A percentile compares a stretch with the other conserved stretches of the same genome.
Conservation (phyloP, 176 grass and related monocot species). For the Cenchrus americanus region DNA sequence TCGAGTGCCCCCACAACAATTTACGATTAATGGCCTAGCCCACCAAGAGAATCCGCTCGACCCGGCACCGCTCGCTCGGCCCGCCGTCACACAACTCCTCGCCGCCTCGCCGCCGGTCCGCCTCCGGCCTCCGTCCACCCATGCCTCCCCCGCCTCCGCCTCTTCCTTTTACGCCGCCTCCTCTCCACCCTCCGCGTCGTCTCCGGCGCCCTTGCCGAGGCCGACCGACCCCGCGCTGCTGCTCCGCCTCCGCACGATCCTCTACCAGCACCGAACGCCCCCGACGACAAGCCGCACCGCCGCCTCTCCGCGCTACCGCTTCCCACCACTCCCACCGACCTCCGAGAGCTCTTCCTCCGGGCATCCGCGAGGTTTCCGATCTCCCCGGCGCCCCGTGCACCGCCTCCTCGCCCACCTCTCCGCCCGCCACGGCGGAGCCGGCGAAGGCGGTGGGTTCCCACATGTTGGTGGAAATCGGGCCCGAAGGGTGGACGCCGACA, state of each 20-base stretch:
- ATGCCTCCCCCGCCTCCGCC: slow-evolving; percentile 29
- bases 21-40: too few species aligned
- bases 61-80: too few species aligned
- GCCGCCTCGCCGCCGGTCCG: neutral
- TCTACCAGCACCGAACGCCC: slow-evolving; percentile 74
- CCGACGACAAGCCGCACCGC: slow-evolving; percentile 50
- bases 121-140: neutral
- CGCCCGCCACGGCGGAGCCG: neutral
- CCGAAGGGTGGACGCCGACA: too few species aligned
- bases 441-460: slow-evolving; percentile 35
- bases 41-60: too few species aligned
- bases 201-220: neutral
- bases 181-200: slow-evolving; percentile 20
- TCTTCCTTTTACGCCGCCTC: slow-evolving; percentile 16
- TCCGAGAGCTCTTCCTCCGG: slow-evolving; percentile 82
- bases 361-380: slow-evolving; percentile 57
- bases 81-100: too few species aligned
- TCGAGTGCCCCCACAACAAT: too few species aligned
- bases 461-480: too few species aligned
- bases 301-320: slow-evolving; percentile 60
- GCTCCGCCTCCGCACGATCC: slow-evolving; percentile 71
- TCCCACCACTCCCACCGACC: slow-evolving; percentile 29
- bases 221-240: slow-evolving; percentile 55
- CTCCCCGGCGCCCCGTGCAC: slow-evolving; percentile 81
- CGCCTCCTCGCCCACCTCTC: slow-evolving; percentile 73